Base-by-base conservation (phyloP, 2,329 filamentous ascomycete species). In the Epichloe hybrida region DNA sequence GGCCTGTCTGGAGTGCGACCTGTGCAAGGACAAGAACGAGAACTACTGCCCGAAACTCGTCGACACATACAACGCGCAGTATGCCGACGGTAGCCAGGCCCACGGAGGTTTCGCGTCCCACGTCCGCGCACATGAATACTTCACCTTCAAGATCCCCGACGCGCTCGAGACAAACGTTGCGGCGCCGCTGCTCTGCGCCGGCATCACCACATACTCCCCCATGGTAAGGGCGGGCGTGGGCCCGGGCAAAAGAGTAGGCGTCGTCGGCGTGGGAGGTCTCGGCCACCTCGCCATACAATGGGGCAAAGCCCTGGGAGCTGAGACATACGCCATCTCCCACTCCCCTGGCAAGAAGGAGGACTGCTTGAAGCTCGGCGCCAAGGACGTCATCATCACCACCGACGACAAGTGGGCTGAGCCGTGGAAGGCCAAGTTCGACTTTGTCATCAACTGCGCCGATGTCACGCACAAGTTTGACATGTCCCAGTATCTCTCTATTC, bases 111-210 rank as follows among this genome's bases (percentile, higher is more conserved):
- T 68, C 53, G 64, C 72, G 1, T 72, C 67, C 15, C 70, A 76
- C 51, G 72, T 75, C 23, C 66, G 73, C 27, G 71, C 69, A 0
- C 73, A 75, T 52, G 70, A 74, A 57, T 72, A 74, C 64, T 89
- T 87, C 56, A 72, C 72, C 35, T 74, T 80, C 58, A 75, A 74
- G 55, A 77, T 81, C 38, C 77, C 77, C 0, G 75, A 79, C n/a
- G 63, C 61, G 1, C 64, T 81, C 9, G 64, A 70, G 7, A 71
- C 71, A 0, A 70, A 74, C 35, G 61, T 70, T 1, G 75, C 72
- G 0, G 77, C 85, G 1, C 86, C 86, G 1, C 80, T 93, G 71
- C 73, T 91, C 31, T 91, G 87, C 61, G 87, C 81, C 1, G 87
- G 88, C 1, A 74, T 91, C 49, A 93, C 87, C 0, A 76, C 83